Base-by-base conservation (phyloP, 371 early-diverging fungal genomes). In the Mucor indicus region DNA sequence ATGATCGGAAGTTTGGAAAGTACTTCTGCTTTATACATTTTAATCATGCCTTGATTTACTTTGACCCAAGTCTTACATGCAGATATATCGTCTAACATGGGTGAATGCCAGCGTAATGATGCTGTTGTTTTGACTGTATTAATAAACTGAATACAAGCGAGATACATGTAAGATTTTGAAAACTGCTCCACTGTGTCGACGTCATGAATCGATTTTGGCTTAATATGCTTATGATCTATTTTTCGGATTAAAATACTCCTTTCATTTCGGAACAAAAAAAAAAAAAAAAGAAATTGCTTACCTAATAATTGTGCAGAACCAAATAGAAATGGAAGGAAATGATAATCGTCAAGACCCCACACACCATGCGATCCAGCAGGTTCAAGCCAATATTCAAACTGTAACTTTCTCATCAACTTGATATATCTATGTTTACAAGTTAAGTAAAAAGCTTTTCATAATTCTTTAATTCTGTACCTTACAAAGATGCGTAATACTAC, bases 361-460 rank as follows among this genome's bases (percentile, higher is more conserved):
- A 95, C 96, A 49, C 99, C 99, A 59, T 98, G 96, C 10, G 93
- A 91, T 1, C 99, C 99, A 10, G 99, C 99, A 7, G 99, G 99
- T 62, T 99, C 99, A 15, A 99, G 75, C 85, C 92, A 33, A 75
- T 98, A 99, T 22, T 86, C 82, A 48, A 83, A 78, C 60, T 99
- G 98, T 23, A 98, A 72, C 31, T 79, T 75, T 39, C 98, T 80
- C 84, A 97, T 91, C 19, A 97, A 59, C 2, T 77, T 72, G 31
- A 98, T 82, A 67, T 99, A 99, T 50, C 85, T 82, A 55, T 25
- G 12, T 8, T 29, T 6, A 12, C 30, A 12, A 29, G 12, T 37
- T 37, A 4, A 3, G 17, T 5, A 5, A 36, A 12, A 4, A 36
- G 16, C 16, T 36, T 13, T 16, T 16, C 4, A 35, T 27, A 36